Base-by-base conservation (phyloP, 2,329 filamentous ascomycete genomes). In the Trichophyton benhamiae region DNA sequence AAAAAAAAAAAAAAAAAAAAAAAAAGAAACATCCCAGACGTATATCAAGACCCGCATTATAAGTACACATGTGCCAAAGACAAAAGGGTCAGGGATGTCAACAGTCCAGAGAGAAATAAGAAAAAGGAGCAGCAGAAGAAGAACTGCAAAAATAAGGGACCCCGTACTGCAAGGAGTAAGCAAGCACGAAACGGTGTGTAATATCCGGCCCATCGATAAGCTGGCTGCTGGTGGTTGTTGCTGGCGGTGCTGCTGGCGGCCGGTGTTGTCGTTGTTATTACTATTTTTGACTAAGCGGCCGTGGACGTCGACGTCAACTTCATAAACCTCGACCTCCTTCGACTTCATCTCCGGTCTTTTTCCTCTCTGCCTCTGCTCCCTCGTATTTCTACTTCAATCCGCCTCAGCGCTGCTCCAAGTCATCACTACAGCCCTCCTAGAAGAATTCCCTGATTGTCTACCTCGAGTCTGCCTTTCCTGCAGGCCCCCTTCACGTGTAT, bases 181-280 rank as follows among this genome's bases (percentile, higher is more conserved):
- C 33, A 52, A 27, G 44, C 44, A 52, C 52, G 30, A 38, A 55
- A 55, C 52, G 52, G 52, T 55, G 49, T 53, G 52, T 55, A 55
- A 55, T 55, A 55, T 55, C 52, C 52, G 52, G 52, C 33, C 30
- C 15, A 36, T 55, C 33, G 33, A 30, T 55, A 55, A 27, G 22
- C 15, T 38, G 33, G 33, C 27, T 27, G 25, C 25, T 27, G 25
- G 25, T 38, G 0, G 33, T 38, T 38, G 11, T 38, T 38, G 11
- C 11, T 53, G 27, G 27, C 27, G 27, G 27, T 6, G 27, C 27
- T 30, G 27, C 27, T 30, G 27, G 27, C 27, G 6, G 27, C 22
- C n/a, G 25, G 4, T 52, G 25, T 25, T 9, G 8, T 11, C 2
- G 5, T 13, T 27, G 7, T 22, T 53, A 27, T 53, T 27, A 27